Evolutionary conservation across 2,329 filamentous ascomycete species (phyloP).

Genomic region (Exophiala mesophila): DNA sequence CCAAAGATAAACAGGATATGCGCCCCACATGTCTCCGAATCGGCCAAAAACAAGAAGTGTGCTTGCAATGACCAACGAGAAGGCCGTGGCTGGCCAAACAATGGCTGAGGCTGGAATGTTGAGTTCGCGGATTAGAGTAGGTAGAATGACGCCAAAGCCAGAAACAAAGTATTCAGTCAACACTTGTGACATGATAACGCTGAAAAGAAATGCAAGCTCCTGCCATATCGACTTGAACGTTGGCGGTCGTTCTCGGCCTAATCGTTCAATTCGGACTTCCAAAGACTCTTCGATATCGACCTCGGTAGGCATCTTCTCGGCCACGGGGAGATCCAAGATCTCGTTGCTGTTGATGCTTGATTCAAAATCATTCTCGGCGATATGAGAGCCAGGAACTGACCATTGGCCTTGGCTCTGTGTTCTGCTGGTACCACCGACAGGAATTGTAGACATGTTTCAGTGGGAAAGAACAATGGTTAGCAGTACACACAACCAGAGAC

Average conservation of each 20-base stretch:
- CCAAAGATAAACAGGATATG: constrained; percentile 59
- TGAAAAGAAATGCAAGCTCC: constrained; percentile 61
- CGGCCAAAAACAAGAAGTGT: constrained; percentile 52
- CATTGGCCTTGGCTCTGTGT: too few relatives aligned
- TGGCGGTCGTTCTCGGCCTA: constrained; percentile 59
- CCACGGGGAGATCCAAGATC: neutral
- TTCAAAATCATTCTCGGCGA: too few relatives aligned
- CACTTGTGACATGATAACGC: constrained; percentile 59
- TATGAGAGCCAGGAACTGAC: too few relatives aligned
- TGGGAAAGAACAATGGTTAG: too few relatives aligned
- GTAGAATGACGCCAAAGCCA: constrained; percentile 67
- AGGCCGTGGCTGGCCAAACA: constrained; percentile 51
- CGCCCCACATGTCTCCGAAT: constrained; percentile 57
- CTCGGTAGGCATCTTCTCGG: constrained; percentile 8
- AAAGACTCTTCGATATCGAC: constrained; percentile 24
- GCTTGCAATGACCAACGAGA: constrained; percentile 46
- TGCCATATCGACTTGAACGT: constrained; percentile 49
- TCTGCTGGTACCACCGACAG: too few relatives aligned
- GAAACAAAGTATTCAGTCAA: constrained; percentile 70
- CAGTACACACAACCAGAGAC: too few relatives aligned
- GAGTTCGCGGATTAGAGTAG: constrained; percentile 58
- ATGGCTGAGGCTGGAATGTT: constrained; percentile 61
- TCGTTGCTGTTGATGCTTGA: neutral
- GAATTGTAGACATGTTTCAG: too few relatives aligned
- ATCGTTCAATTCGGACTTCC: constrained; percentile 46